These are phyloP conservation scores for Neurospora cerealis DNA, from an alignment of 495 filamentous ascomycete species.

Conservation along the genomic window DNA sequence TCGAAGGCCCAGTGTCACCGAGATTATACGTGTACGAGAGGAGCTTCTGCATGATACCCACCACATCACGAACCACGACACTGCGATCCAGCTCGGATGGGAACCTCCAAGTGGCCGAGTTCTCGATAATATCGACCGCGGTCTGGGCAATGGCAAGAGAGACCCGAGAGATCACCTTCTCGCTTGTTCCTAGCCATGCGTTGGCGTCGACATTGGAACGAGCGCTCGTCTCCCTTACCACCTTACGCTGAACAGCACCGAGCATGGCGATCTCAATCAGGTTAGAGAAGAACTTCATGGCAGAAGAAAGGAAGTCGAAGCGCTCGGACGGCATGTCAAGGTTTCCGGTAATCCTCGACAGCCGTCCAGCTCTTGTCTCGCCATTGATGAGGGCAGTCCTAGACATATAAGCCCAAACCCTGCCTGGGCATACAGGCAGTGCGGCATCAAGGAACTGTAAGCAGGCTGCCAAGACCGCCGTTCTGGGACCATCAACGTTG, in stretches of 20 bases:
- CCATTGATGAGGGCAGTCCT: conserved; percentile 66
- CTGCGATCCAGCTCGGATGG: conserved; percentile 53
- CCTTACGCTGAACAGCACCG: conserved; percentile 61
- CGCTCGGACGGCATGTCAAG: conserved; percentile 65
- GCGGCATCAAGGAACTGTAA: conserved; percentile 68
- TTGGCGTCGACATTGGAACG: conserved; percentile 45
- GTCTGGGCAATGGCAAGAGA: conserved; percentile 60
- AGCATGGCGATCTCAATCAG: conserved; percentile 66
- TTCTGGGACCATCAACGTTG: conserved; percentile 36
- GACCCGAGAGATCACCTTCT: conserved; percentile 64
- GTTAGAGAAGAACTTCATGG: conserved; percentile 60
- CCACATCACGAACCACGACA: conserved; percentile 42
- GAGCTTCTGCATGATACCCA: conserved; percentile 58
- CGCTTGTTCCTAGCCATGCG: conserved; percentile 60
- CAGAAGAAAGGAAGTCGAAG: conserved; percentile 67
- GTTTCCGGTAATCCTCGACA: conserved; percentile 62
- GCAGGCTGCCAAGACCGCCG: conserved; percentile 61
- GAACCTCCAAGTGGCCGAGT: conserved; percentile 75
- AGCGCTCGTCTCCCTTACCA: conserved; percentile 38
- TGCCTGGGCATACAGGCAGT: conserved; percentile 57
- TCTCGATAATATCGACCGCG: conserved; percentile 72
- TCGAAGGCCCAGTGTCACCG: conserved; percentile 47
- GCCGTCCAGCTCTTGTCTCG: conserved; percentile 59
- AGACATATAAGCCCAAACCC: conserved; percentile 83
- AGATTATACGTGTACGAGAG: conserved; percentile 63